Conservation (phyloP, 139 green algal species). For the Micractinium conductrix region DNA sequence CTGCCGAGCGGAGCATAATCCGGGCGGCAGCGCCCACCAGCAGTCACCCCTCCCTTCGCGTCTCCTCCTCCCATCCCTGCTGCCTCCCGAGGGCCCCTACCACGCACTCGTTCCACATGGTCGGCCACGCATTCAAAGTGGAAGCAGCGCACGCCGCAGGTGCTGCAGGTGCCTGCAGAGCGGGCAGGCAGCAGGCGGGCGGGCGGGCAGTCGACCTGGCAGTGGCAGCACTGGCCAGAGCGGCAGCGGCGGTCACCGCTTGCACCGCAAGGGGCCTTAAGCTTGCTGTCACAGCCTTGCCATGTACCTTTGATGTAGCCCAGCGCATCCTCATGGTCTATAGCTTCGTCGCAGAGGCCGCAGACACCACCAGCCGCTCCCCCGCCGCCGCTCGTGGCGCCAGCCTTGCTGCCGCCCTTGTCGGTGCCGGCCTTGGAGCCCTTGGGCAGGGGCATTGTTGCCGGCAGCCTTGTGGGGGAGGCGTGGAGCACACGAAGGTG, state of each 20-base stretch:
- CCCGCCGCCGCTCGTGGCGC: background rate
- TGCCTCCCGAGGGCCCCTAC: no score
- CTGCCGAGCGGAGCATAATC: background rate
- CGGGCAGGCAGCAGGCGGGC: background rate
- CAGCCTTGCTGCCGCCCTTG: no score
- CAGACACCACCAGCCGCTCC: no score
- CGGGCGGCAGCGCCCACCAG: background rate
- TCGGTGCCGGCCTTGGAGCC: no score
- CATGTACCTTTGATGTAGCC: background rate
- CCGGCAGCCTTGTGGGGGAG: no score
- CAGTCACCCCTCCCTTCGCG: background rate
- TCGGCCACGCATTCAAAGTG: background rate
- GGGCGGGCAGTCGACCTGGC: background rate
- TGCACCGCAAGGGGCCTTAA: background rate
- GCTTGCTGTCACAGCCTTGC: background rate
- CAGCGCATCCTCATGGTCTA: background rate
- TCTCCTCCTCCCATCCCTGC: background rate
- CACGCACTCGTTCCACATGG: background rate
- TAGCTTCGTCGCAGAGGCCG: background rate
- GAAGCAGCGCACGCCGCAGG: background rate
- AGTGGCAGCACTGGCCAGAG: background rate
- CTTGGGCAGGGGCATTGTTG: no score
- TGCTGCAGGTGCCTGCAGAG: constrained; percentile 4
- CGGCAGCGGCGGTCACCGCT: background rate
- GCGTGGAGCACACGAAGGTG: no score